phyloP scores from a whole-genome alignment of 164 flowering plant genomes.

The Houttuynia cordata region DNA sequence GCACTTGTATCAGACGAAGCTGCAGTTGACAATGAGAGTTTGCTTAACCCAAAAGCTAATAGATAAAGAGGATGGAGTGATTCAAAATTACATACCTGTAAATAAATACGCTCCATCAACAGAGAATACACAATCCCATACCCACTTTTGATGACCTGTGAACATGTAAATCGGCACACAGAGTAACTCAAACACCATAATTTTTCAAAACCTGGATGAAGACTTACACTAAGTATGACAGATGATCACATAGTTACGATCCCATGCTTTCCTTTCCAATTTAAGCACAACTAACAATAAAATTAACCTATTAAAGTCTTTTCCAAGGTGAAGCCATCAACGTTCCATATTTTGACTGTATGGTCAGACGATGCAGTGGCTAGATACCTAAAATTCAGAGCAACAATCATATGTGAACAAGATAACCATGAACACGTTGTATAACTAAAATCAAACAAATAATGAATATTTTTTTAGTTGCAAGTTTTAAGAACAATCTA shows the following conservation, averaged over 20 bases:
- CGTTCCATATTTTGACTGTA: conserved; percentile 97
- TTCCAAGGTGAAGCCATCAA: conserved; percentile 86
- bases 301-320: conserved; percentile 57
- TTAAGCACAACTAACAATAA: too few relatives aligned
- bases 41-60: background rate
- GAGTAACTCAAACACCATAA: background rate
- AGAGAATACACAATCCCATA: conserved; percentile 95
- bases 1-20: conserved; percentile 93
- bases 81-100: conserved; percentile 43
- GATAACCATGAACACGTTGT: background rate
- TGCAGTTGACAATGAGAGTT: conserved; percentile 14
- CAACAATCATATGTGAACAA: background rate
- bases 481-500: background rate
- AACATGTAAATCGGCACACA: background rate
- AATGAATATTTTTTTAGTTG: background rate
- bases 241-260: background rate
- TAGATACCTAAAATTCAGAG: conserved; percentile 39
- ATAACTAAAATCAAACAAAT: background rate
- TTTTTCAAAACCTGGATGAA: background rate
- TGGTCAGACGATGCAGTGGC: conserved; percentile 94
- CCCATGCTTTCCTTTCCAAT: too few relatives aligned
- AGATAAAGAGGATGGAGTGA: background rate
- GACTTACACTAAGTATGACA: background rate
- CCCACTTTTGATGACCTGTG: conserved; percentile 94
- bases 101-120: conserved; percentile 96